These are phyloP conservation scores for Coelastrella sp. DNA, from an alignment of 139 green algal species.

Conservation along the genomic window DNA sequence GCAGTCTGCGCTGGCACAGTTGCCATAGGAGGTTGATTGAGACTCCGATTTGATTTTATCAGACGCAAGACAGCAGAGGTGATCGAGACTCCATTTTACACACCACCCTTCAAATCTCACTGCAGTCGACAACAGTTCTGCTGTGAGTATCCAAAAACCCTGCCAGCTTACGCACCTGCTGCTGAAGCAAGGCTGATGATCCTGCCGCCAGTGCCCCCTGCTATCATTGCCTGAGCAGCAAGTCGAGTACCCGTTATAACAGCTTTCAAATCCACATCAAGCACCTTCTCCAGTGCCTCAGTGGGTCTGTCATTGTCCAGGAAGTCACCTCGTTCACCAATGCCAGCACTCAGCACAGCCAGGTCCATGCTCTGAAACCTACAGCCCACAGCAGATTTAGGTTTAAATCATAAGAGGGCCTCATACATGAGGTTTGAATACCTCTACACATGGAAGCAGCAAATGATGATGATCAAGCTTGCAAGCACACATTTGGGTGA, in stretches of 20 bases:
- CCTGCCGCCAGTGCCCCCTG: conserved; percentile 22
- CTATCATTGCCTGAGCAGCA: conserved; percentile 52
- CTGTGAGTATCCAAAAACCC: not conserved
- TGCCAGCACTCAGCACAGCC: conserved; percentile 83
- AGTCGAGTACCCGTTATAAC: conserved; percentile 27
- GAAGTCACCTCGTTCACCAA: conserved; percentile 68
- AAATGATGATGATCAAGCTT: no score
- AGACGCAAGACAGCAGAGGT: no score
- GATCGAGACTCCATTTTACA: no score
- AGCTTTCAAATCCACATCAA: conserved; percentile 82
- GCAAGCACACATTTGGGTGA: no score
- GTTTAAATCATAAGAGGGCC: no score
- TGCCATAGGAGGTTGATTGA: no score
- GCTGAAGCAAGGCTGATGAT: conserved; percentile 80
- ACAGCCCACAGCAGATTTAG: not conserved
- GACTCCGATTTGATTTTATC: no score
- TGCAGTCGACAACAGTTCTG: no score
- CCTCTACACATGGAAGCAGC: no score
- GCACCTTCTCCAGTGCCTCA: conserved; percentile 58
- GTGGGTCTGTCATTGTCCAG: conserved; percentile 46
- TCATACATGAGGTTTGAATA: no score
- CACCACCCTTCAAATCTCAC: no score
- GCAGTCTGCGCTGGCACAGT: no score
- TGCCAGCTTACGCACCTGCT: conserved; percentile 48
- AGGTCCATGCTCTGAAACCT: conserved; percentile 64